Percentiles rank a stretch among this genome's conserved stretches.
These are phyloP conservation scores for Ilyonectria mors-panacis DNA, from an alignment of 2,329 filamentous ascomycete genomes.

Conservation along the genomic window DNA sequence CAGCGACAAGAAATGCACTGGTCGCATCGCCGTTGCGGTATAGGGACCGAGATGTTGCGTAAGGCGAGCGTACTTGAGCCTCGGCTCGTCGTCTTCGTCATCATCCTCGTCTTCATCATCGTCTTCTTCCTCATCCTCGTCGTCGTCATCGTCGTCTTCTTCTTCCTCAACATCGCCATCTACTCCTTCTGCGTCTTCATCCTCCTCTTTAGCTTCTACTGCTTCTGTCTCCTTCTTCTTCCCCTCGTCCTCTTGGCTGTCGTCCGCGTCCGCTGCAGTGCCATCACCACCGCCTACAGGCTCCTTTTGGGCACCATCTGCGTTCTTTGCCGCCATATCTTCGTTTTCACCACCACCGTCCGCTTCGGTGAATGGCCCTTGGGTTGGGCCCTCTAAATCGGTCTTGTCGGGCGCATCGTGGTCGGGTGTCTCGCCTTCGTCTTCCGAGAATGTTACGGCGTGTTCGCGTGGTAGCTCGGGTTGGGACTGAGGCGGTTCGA, in stretches of 20 bases:
- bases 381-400: neutral
- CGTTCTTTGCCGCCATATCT: slow-evolving; percentile 59
- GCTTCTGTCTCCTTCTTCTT: slow-evolving; percentile 37
- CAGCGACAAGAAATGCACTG: slow-evolving; percentile 89
- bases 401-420: slow-evolving; percentile 1
- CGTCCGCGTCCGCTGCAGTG: slow-evolving; percentile 21
- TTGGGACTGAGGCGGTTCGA: slow-evolving; percentile 35
- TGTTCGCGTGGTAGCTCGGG: slow-evolving; percentile 37
- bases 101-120: slow-evolving; percentile 76
- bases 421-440: slow-evolving; percentile 20
- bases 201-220: slow-evolving; percentile 36
- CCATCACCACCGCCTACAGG: slow-evolving; percentile 8
- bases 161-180: slow-evolving; percentile 39
- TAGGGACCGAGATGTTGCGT: slow-evolving; percentile 83
- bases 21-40: slow-evolving; percentile 98
- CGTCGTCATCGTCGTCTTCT: slow-evolving; percentile 46
- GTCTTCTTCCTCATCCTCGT: slow-evolving; percentile 59
- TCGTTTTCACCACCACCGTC: slow-evolving; percentile 47
- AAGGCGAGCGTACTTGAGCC: slow-evolving; percentile 91
- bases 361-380: neutral
- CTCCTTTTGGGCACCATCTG: slow-evolving; percentile 50
- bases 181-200: slow-evolving; percentile 39
- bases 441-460: slow-evolving; percentile 20
- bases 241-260: slow-evolving; percentile 32
- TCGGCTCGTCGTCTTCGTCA: slow-evolving; percentile 93